Evolutionary conservation across 2,329 filamentous ascomycete genomes (phyloP), one percentile per base, ranked within the genome.

Genomic region (Fusarium musae): DNA sequence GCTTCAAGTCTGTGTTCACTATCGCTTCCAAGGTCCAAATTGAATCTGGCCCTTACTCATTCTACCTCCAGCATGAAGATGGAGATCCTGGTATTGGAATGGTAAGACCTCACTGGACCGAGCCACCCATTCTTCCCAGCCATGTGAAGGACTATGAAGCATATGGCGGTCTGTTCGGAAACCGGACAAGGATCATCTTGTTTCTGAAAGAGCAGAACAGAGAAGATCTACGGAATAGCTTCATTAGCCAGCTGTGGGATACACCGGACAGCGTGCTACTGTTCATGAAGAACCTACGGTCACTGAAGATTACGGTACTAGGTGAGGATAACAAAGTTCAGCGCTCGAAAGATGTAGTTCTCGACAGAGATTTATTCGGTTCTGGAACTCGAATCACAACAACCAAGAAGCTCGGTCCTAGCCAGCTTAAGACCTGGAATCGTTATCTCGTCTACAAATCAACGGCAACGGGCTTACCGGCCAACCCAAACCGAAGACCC

Each of bases 361-460:
- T 59, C 0, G 56, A 59, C 2, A 30, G 32, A 21, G 56, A 49
- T 7, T 17, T 49, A 5, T 59, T 59, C 23, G 56, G 56, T 3
- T 37, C 56, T 10, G 23, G 23, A 0, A 6, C 2, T 28, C 32
- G 15, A 23, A 37, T 59, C 1, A 1, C 56, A 21, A 15, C 56
- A 2, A 3, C 9, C 2, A 47, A 59, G 6, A 12, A 21, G 4
- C 10, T 49, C 19, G 56, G 56, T 0, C 37, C 21, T 3, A 15
- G 3, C 2, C 3, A 32, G 3, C 1, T 28, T 5, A 47, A 37
- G 19, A 49, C 16, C 8, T 37, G 40, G 40, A 16, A 59, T 19
- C 56, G 56, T 1, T 59, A 59, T 49, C 42, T 49, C 7, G 19
- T 59, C 19, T 59, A 49, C 19, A 59, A 11, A 49, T 49, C 42